Evolutionary conservation across 176 grass and related monocot genomes (phyloP).

Genomic region (Triticum aestivum): IWGSC_CS_RefSeq_v2.1 NC_057794.1:106780041-106780540

Average conservation of each 20-base stretch:
- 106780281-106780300: conserved; percentile 1
- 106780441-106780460: too few species aligned
- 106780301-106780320: neutral
- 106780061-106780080: neutral
- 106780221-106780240: neutral
- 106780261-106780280: neutral
- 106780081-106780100: conserved; percentile 43
- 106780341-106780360: neutral
- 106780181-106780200: conserved; percentile 68
- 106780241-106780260: neutral
- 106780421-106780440: too few species aligned
- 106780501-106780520: too few species aligned
- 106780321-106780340: neutral
- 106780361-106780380: neutral
- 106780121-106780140: conserved; percentile 70
- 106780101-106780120: conserved; percentile 88
- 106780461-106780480: too few species aligned
- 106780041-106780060: conserved; percentile 19
- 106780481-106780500: too few species aligned
- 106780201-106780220: conserved; percentile 27
- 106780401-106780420: too few species aligned
- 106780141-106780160: conserved; percentile 56
- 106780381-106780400: neutral
- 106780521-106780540: too few species aligned
- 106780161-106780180: conserved; percentile 74